Evolutionary conservation across 2,329 filamentous ascomycete species (phyloP), one percentile per base, ranked within the genome.

Genomic region (Neonectria neomacrospora): DNA sequence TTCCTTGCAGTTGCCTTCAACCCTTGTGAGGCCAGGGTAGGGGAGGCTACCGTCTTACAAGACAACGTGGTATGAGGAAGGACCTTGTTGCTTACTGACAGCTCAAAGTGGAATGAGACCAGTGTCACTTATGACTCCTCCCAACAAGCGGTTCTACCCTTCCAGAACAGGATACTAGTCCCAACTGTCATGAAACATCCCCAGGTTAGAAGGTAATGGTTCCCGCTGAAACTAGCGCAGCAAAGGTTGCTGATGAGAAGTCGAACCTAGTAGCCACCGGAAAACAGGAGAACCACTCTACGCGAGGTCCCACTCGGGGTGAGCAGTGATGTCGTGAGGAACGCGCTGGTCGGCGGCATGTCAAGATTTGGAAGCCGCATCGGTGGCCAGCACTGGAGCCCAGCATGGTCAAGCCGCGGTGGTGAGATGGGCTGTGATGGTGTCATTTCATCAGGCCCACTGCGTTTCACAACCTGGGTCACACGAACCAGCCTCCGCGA

Each of bases 291-390:
- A 39, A 37, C 28, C 14, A 41, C 34, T 56, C 30, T 57, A 53
- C 53, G 30, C 47, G 54, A 56, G 48, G 54, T 23, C 26, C 51
- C 51, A 45, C 47, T 10, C 14, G n/a, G 16, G 11, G n/a, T 60
- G 23, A 48, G 20, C 23, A 32, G 9, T 41, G 23, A 18, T 39
- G 23, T 42, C 18, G 20, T 41, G 20, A 53, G 20, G 45, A 37
- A 56, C 9, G 42, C 41, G 32, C 45, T 53, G 37, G 26, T 41
- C 56, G 56, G 56, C 50, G 50, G 58, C 42, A 45, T 54, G 42
- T 63, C 54, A 34, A 45, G 54, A 63, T 58, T 7, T 54, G 50
- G 54, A 63, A 58, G 60, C 41, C 30, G 45, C 54, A 51, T 63
- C 54, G 59, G 23, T 44, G 26, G 28, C 28, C 47, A 51, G 48